These are phyloP conservation scores for Geotrichum bryndzae DNA, from an alignment of 1,139 yeast genomes.

Conservation along the genomic window DNA sequence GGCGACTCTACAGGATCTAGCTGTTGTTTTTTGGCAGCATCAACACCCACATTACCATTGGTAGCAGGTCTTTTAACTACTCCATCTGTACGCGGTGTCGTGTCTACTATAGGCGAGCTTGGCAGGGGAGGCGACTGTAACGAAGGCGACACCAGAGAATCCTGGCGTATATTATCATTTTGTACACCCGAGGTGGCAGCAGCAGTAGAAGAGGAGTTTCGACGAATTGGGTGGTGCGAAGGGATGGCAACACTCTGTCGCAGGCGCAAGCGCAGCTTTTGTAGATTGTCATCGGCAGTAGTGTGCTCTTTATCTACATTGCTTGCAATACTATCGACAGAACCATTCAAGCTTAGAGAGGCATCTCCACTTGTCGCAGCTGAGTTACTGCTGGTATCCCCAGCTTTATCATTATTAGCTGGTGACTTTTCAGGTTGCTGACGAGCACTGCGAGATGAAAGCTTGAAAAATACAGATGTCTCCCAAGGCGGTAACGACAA, in stretches of 20 bases:
- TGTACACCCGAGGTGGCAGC: background rate
- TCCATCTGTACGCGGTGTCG: background rate
- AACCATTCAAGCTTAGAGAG: background rate
- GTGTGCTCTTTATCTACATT: background rate
- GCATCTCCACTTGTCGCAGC: background rate
- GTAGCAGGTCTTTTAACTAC: background rate
- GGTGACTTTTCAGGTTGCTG: background rate
- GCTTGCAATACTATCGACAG: background rate
- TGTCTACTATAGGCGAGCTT: background rate
- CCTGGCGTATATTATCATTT: background rate
- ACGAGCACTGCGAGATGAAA: background rate
- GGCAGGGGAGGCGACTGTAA: background rate
- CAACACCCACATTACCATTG: background rate
- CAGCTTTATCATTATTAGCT: background rate
- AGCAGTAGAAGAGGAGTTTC: background rate
- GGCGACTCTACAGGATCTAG: background rate
- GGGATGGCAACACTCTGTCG: background rate
- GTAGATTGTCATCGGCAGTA: background rate
- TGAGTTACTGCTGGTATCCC: background rate
- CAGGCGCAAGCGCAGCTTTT: background rate
- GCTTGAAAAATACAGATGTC: background rate
- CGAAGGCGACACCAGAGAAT: background rate
- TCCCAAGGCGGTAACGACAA: background rate
- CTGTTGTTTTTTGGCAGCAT: background rate
- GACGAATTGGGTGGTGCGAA: background rate